Evolutionary conservation across 352 stramenopile genomes (phyloP), one percentile per base, ranked within the genome.

Genomic region (Globisporangium acanthophoron): DNA sequence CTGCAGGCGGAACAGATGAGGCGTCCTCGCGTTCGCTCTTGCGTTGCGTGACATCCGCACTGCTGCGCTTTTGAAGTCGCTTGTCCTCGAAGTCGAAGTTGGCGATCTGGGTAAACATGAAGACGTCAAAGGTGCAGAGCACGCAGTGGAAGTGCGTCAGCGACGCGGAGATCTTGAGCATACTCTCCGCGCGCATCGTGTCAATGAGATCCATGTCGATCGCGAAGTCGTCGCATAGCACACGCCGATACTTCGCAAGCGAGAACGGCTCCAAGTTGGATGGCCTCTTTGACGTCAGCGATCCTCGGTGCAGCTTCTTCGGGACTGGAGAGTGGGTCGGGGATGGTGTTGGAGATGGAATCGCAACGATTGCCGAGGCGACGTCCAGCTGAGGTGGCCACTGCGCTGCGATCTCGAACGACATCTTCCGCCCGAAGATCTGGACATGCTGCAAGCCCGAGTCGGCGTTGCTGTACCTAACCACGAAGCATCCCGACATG

Each of bases 151-250:
- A 85, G 56, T 90, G 81, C 8, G 79, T 87, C 21, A 90, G 61
- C 1, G 71, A 88, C 1, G 79, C 56, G 0, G 79, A 75, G 43
- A 92, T 67, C 1, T 71, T 88, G 43, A 74, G 67, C 45, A 58
- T 64, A 21, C 67, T 59, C 52, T 90, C 76, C 3, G 64, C 52
- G 8, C 74, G 44, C 39, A 71, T 60, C 12, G 79, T 78, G 49
- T 85, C 76, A 21, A 88, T 57, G 1, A 87, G 47, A 53, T 91
- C 79, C 18, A 91, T 63, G 58, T 91, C 81, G 18, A 91, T 47
- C 0, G 74, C 76, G 54, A 90, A 91, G 50, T 91, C 79, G 35
- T 91, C 79, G 49, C 81, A 91, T 0, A 90, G 54, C n/a, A 78
- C 70, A 2, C 81, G 77, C 11, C 75, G 63, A 58, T 88, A 88